These are phyloP conservation scores for Lipomyces spencermartinsiae DNA, from an alignment of 805 yeast species.

Conservation along the genomic window DNA sequence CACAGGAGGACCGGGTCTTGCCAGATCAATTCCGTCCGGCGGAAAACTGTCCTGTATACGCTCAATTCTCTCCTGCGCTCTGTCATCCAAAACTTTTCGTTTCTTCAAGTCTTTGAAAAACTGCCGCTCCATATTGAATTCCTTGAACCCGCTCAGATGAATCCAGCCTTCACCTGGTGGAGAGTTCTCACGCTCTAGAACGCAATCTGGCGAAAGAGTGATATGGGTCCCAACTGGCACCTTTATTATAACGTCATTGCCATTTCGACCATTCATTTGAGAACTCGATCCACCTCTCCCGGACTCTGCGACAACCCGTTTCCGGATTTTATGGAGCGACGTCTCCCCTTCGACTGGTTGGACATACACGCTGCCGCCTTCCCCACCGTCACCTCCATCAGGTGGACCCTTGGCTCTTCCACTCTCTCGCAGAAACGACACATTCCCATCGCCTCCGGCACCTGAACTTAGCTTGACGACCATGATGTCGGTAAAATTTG, in stretches of 20 bases:
- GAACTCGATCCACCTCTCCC: conserved; percentile 76
- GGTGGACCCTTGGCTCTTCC: conserved; percentile 90
- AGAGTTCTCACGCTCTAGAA: conserved; percentile 58
- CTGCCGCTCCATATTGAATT: conserved; percentile 66
- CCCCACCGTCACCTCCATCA: conserved; percentile 99
- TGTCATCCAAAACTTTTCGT: conserved; percentile 70
- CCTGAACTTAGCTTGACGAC: conserved; percentile 76
- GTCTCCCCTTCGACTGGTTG: conserved; percentile 76
- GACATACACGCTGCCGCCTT: conserved; percentile 86
- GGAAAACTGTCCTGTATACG: conserved; percentile 73
- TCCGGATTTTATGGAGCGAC: conserved; percentile 71
- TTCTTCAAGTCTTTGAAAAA: conserved; percentile 70
- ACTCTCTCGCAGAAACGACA: conserved; percentile 86
- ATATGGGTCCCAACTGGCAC: conserved; percentile 93
- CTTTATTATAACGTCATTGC: conserved; percentile 76
- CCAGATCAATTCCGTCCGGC: conserved; percentile 77
- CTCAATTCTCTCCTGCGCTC: conserved; percentile 63
- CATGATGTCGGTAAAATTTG: conserved; percentile 65
- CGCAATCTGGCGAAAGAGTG: conserved; percentile 44
- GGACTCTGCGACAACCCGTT: conserved; percentile 70
- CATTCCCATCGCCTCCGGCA: conserved; percentile 85
- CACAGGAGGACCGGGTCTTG: conserved; percentile 66
- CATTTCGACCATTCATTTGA: conserved; percentile 86
- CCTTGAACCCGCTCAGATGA: conserved; percentile 78
- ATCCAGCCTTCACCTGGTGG: conserved; percentile 85